Evolutionary conservation across 768 basidiomycete species (phyloP).

Genomic region (Amanita molliuscula): DNA sequence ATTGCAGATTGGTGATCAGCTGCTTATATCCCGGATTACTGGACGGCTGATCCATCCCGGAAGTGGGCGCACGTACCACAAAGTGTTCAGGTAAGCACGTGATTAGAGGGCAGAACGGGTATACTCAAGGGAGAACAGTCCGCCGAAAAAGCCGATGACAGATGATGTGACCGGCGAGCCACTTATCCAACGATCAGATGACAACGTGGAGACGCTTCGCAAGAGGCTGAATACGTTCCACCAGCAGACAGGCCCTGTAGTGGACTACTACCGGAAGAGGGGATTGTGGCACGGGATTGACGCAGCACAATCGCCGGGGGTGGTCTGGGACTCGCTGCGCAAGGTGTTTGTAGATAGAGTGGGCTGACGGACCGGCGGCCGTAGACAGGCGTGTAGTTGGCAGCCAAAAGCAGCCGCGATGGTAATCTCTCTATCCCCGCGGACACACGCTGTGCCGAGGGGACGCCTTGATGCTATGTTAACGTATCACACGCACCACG

Average conservation of each 20-base stretch:
- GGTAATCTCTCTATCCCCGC: slow-evolving; percentile 1
- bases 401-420: neutral
- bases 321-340: slow-evolving; percentile 83
- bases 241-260: slow-evolving; percentile 88
- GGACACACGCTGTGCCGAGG: slow-evolving; percentile 3
- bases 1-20: slow-evolving; percentile 84
- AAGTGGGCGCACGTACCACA: slow-evolving; percentile 90
- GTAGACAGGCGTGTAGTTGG: neutral
- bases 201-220: slow-evolving; percentile 90
- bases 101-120: neutral
- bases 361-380: neutral
- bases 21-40: slow-evolving; percentile 96
- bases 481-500: slow-evolving; percentile 5
- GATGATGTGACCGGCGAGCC: slow-evolving; percentile 96
- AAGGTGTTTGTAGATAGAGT: slow-evolving; percentile 39
- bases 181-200: slow-evolving; percentile 93
- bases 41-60: slow-evolving; percentile 88
- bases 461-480: neutral
- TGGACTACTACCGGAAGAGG: slow-evolving; percentile 90
- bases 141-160: slow-evolving; percentile 90
- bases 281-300: slow-evolving; percentile 88
- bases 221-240: slow-evolving; percentile 90
- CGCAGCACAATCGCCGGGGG: slow-evolving; percentile 83
- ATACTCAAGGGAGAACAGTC: slow-evolving; percentile 38
- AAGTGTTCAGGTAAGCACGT: slow-evolving; percentile 75